Conservation (phyloP, 352 stramenopile genomes). For the Pythium dissimile region DNA sequence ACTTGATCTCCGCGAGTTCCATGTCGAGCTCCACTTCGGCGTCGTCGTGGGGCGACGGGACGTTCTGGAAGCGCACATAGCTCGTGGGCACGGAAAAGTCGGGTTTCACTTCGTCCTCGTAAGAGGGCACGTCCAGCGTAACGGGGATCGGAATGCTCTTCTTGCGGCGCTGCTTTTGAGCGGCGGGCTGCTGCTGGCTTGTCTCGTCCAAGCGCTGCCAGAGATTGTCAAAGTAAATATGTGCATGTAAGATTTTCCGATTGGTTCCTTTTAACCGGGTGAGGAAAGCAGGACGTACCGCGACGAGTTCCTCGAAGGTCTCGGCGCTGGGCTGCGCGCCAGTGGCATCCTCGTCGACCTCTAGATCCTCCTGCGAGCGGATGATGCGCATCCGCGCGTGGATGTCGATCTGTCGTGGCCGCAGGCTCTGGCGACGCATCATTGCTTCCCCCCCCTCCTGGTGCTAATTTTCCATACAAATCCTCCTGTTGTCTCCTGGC, state of each 20-base stretch:
- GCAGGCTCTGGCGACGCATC: slow-evolving; percentile 82
- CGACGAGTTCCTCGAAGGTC: slow-evolving; percentile 72
- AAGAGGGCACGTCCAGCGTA: slow-evolving; percentile 60
- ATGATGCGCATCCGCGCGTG: slow-evolving; percentile 85
- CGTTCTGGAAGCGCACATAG: slow-evolving; percentile 80
- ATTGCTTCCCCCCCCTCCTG: not conserved
- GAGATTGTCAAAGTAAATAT: no score
- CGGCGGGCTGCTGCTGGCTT: slow-evolving; percentile 32
- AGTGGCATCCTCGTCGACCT: slow-evolving; percentile 53
- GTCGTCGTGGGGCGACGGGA: slow-evolving; percentile 44
- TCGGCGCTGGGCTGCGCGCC: slow-evolving; percentile 28
- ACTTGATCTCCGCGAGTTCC: slow-evolving; percentile 85
- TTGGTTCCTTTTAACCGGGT: not conserved
- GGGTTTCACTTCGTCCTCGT: slow-evolving; percentile 59
- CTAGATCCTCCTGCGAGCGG: slow-evolving; percentile 75
- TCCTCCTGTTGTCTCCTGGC: no score
- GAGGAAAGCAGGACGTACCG: slow-evolving; percentile 27
- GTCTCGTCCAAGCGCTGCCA: slow-evolving; percentile 54
- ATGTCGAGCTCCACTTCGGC: slow-evolving; percentile 67
- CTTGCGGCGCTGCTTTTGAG: slow-evolving; percentile 50
- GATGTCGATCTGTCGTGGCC: slow-evolving; percentile 85
- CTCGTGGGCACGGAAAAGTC: slow-evolving; percentile 75
- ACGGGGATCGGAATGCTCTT: slow-evolving; percentile 87
- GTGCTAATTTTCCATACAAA: slow-evolving; percentile 4
- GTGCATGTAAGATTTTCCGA: no score